A percentile compares a stretch with the other conserved stretches of the same genome.
Conservation (phyloP, 768 basidiomycete species). For the Suillus plorans region DNA sequence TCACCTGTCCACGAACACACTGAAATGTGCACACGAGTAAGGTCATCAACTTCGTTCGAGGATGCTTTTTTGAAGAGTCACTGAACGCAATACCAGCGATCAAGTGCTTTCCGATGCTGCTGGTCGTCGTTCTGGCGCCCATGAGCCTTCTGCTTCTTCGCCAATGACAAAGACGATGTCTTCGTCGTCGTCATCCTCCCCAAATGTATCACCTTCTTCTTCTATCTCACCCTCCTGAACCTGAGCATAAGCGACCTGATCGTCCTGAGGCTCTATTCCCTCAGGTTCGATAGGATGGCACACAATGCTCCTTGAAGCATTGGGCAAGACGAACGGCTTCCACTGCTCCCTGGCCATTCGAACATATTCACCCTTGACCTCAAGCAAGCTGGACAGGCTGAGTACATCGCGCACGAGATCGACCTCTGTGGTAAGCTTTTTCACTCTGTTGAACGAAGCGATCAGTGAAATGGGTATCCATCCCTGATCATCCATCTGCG, state of each 20-base stretch:
- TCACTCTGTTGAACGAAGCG: slow-evolving; percentile 86
- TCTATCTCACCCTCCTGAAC: slow-evolving; percentile 19
- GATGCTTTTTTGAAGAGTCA: background rate
- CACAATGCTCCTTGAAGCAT: slow-evolving; percentile 50
- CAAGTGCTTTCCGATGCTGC: slow-evolving; percentile 1
- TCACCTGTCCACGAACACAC: slow-evolving; percentile 3
- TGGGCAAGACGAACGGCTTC: slow-evolving; percentile 59
- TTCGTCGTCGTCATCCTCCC: slow-evolving; percentile 69
- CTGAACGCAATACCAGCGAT: background rate
- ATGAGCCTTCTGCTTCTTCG: slow-evolving; percentile 39
- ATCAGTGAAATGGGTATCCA: slow-evolving; percentile 84
- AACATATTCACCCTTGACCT: slow-evolving; percentile 68
- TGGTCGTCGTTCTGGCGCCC: slow-evolving; percentile 32
- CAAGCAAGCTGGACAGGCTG: slow-evolving; percentile 60
- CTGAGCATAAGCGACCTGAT: background rate
- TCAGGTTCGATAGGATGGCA: slow-evolving; percentile 8
- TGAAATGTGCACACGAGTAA: background rate
- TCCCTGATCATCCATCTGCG: slow-evolving; percentile 85
- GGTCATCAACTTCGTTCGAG: slow-evolving; percentile 2
- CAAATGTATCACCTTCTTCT: slow-evolving; percentile 34
- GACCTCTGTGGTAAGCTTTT: slow-evolving; percentile 56
- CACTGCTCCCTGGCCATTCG: slow-evolving; percentile 62
- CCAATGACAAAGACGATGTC: slow-evolving; percentile 76
- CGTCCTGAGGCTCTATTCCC: background rate
- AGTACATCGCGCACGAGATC: slow-evolving; percentile 72